Percentiles rank a stretch among this genome's conserved stretches.
Conservation (phyloP, 805 yeast genomes). For the Ogataea saltuana region DNA sequence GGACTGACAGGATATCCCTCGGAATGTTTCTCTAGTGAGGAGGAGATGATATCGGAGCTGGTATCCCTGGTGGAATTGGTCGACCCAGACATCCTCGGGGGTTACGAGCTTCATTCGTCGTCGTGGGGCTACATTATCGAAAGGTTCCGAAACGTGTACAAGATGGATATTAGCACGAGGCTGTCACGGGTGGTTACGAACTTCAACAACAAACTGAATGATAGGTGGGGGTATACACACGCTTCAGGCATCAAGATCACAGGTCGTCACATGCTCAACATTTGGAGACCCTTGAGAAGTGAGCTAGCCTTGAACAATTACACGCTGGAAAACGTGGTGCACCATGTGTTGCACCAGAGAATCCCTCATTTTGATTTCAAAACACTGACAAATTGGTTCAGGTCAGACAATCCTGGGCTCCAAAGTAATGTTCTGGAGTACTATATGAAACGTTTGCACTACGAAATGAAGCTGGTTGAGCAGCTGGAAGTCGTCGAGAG, state of each 20-base stretch:
- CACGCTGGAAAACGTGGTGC: conserved; percentile 74
- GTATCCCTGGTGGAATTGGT: conserved; percentile 54
- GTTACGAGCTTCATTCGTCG: conserved; percentile 74
- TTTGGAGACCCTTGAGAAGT: conserved; percentile 75
- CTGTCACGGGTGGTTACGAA: conserved; percentile 59
- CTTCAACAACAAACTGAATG: conserved; percentile 55
- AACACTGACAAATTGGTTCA: conserved; percentile 51
- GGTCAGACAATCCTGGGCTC: conserved; percentile 20
- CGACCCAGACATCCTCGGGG: conserved; percentile 89
- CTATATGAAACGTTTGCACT: conserved; percentile 45
- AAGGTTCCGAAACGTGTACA: conserved; percentile 48
- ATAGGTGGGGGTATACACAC: conserved; percentile 80
- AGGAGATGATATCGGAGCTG: conserved; percentile 56
- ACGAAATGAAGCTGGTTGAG: conserved; percentile 49
- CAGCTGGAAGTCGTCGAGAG: conserved; percentile 66
- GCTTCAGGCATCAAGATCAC: conserved; percentile 66
- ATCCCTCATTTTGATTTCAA: conserved; percentile 61
- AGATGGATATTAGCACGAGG: conserved; percentile 54
- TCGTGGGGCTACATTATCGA: conserved; percentile 93
- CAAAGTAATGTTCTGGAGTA: conserved; percentile 45
- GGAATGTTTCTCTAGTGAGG: conserved; percentile 52
- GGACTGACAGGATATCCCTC: conserved; percentile 33
- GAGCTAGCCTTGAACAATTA: conserved; percentile 68
- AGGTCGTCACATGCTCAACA: conserved; percentile 82
- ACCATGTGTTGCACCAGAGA: conserved; percentile 63